These are phyloP conservation scores for Fusarium palustre DNA, from an alignment of 2,329 filamentous ascomycete genomes.

Conservation along the genomic window DNA sequence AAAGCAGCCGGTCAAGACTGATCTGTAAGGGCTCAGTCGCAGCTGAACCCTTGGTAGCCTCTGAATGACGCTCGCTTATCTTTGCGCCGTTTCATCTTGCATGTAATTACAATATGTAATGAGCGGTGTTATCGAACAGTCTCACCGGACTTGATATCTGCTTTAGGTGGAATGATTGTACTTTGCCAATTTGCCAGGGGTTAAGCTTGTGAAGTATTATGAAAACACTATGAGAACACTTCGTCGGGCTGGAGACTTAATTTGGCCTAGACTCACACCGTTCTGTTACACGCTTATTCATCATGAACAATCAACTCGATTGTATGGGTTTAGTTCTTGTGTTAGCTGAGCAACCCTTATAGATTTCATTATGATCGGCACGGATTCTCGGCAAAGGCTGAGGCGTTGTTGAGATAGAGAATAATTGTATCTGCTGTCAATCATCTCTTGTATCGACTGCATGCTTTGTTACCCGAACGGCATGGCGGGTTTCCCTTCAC, in stretches of 20 bases:
- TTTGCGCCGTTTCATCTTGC: too few relatives aligned
- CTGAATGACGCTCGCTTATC: too few relatives aligned
- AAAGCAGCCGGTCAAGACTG: not conserved
- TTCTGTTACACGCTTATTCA: not conserved
- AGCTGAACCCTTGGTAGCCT: too few relatives aligned
- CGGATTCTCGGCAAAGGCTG: not conserved
- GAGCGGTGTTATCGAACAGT: too few relatives aligned
- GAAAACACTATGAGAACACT: not conserved
- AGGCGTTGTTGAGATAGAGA: accelerated
- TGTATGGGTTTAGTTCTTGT: accelerated
- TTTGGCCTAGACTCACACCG: not conserved
- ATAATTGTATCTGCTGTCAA: not conserved
- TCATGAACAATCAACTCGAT: not conserved
- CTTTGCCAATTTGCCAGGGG: not conserved
- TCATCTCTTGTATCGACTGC: not conserved
- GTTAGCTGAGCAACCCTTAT: not conserved
- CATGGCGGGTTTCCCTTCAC: not conserved
- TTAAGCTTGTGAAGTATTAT: not conserved
- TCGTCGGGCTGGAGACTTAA: not conserved
- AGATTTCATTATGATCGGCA: not conserved
- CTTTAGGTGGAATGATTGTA: not conserved
- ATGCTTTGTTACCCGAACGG: accelerated
- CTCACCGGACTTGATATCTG: not conserved
- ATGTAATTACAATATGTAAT: not conserved
- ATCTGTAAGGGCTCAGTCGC: not conserved